phyloP scores from a whole-genome alignment of 176 grass and related monocot genomes.

The Canna indica region DNA sequence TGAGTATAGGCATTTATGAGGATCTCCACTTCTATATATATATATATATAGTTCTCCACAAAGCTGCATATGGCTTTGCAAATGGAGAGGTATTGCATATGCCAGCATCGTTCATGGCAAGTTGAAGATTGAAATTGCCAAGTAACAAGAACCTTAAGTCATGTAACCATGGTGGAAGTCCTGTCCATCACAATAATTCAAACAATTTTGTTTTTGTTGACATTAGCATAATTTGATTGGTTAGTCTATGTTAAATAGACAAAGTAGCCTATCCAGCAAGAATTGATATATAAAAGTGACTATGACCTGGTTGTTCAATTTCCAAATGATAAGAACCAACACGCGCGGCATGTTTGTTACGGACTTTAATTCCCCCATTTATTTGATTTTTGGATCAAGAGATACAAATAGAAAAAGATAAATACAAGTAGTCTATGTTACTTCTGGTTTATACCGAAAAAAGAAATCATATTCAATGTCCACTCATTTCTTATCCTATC shows the following conservation, averaged over 20 bases:
- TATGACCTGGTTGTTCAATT: neutral
- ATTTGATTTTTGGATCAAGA: no score
- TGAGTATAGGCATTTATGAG: conserved; percentile 1
- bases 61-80: conserved; percentile 14
- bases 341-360: no score
- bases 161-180: neutral
- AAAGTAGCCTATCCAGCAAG: neutral
- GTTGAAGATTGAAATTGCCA: conserved; percentile 17
- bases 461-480: no score
- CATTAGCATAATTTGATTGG: neutral
- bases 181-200: conserved; percentile 15
- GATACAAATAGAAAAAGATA: no score
- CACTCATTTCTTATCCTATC: no score
- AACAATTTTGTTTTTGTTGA: neutral
- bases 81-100: conserved; percentile 16
- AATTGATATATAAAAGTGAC: neutral
- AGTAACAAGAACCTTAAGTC: neutral
- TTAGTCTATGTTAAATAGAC: neutral
- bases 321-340: conserved; percentile 1
- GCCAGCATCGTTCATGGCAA: neutral
- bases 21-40: neutral
- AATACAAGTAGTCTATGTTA: no score
- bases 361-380: no score
- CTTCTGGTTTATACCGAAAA: no score
- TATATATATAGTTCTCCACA: conserved; percentile 24